Base-by-base conservation (phyloP, 352 stramenopile species). In the Phytophthora europaea region DNA sequence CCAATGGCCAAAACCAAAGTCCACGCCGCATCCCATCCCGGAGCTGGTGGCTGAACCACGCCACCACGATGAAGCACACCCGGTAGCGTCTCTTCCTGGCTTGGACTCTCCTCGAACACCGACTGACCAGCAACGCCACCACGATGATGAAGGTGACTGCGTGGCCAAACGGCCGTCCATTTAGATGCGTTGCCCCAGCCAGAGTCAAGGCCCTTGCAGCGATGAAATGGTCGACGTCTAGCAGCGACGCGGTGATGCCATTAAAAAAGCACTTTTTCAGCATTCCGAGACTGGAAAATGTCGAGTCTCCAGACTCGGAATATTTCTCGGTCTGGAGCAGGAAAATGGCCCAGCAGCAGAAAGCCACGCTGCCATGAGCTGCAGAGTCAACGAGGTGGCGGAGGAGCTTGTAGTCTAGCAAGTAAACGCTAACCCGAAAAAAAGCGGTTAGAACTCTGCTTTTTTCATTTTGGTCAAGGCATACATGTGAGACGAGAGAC, bases 141-240 rank as follows among this genome's bases (percentile, higher is more conserved):
- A 68, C 74, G n/a, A 85, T 69, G 48, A 93, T 87, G 73, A 94
- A 93, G 22, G 80, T 85, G 50, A 93, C 82, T 16, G 85, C 56
- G 63, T 94, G 85, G 22, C 82, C 87, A 51, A 94, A 94, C 26
- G 87, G 85, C 12, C 85, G 84, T 56, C 76, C 72, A 8, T 82
- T 47, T 50, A 93, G 72, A 61, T 93, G 81, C 28, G 85, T 92
- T 3, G 87, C 87, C 34, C 78, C 84, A 31, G 70, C 52, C 31
- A 94, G 78, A 50, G 63, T 92, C 47, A 91, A 72, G 1, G 80
- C 70, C n/a, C 81, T 72, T 6, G 87, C 85, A 15, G 81, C 82
- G 66, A 93, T 88, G 64, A 94, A 93, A 73, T 94, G 84, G 76
- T 94, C 85, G 28, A 92, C 60, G 51, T 93, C 87, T 3, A 94